phyloP scores from a whole-genome alignment of 768 basidiomycete genomes.

The Mycena albidolilacea region DNA sequence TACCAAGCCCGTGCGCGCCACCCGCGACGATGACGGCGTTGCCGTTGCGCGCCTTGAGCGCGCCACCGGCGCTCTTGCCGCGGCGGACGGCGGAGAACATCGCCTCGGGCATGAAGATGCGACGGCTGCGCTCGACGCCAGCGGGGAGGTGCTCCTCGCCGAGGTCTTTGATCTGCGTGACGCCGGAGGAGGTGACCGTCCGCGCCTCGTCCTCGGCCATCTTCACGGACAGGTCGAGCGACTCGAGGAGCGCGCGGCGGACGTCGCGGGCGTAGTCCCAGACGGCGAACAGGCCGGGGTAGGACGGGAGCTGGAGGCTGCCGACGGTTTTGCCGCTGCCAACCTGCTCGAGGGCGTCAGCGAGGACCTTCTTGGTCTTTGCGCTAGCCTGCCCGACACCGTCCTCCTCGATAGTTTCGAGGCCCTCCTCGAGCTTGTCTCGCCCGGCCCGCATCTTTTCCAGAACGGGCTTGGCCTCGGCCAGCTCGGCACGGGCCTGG shows the following conservation, averaged over 20 bases:
- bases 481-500: slow-evolving; percentile 78
- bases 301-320: slow-evolving; percentile 77
- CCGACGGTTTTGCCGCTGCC: slow-evolving; percentile 81
- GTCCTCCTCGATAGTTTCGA: slow-evolving; percentile 86
- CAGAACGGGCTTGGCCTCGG: slow-evolving; percentile 81
- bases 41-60: slow-evolving; percentile 52
- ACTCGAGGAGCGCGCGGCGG: slow-evolving; percentile 79
- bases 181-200: slow-evolving; percentile 71
- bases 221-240: slow-evolving; percentile 85
- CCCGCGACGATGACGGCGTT: slow-evolving; percentile 79
- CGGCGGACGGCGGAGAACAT: slow-evolving; percentile 85
- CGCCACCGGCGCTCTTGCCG: slow-evolving; percentile 52
- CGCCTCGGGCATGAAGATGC: slow-evolving; percentile 96
- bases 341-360: slow-evolving; percentile 81
- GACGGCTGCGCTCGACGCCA: slow-evolving; percentile 83
- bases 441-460: slow-evolving; percentile 87
- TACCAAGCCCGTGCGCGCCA: slow-evolving; percentile 84
- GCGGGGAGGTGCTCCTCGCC: slow-evolving; percentile 85
- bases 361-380: slow-evolving; percentile 72
- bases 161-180: slow-evolving; percentile 75
- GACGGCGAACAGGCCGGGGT: slow-evolving; percentile 85
- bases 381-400: slow-evolving; percentile 68
- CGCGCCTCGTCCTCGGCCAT: slow-evolving; percentile 90
- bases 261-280: slow-evolving; percentile 93
- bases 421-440: slow-evolving; percentile 82